Evolutionary conservation across 2,329 filamentous ascomycete genomes (phyloP), one percentile per base, ranked within the genome.

Genomic region (Aureobasidium sp.): DNA sequence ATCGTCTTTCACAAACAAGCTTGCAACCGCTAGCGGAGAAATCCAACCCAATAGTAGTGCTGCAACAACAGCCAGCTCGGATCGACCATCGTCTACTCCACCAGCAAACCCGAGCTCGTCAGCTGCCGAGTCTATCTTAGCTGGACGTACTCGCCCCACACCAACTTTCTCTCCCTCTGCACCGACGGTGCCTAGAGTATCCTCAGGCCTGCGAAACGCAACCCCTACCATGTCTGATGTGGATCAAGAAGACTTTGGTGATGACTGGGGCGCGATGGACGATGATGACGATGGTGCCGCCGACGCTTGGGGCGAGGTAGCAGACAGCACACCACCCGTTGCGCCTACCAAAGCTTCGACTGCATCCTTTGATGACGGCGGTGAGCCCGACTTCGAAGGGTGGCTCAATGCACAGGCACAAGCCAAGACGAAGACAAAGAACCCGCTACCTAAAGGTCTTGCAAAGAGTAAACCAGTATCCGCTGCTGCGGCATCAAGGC

Each of bases 1-100:
- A 60, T 97, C 94, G 0, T 97, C 91, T 1, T 99, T 99, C 72
- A 97, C 94, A 2, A 97, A 97, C 75, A 97, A 96, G 69, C 74
- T 97, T 13, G 87, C 90, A 1, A 77, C 89, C 0, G 91, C 91
- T 0, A 88, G 88, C 10, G 94, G 94, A 21, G 89, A 97, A 62
- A 99, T 99, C 65, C 82, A 93, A 70, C 77, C 85, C 13, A 72
- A 81, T 21, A 75, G 79, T 59, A 80, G 81, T 63, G 77, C 79
- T 1, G 83, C 85, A 0, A 77, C 79, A 2, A 83, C 85, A 0
- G 81, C 84, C 25, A 85, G 85, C 1, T 77, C 87, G 1, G 85
- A 87, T 68, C 77, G 84, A 30, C 82, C 89, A 74, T 76, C 77
- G 21, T 78, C 82, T 3, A 61, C 61, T 16, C 64, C 64, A 8